Base-by-base conservation (phyloP, 2,329 filamentous ascomycete species). In the Aplosporella prunicola region DNA sequence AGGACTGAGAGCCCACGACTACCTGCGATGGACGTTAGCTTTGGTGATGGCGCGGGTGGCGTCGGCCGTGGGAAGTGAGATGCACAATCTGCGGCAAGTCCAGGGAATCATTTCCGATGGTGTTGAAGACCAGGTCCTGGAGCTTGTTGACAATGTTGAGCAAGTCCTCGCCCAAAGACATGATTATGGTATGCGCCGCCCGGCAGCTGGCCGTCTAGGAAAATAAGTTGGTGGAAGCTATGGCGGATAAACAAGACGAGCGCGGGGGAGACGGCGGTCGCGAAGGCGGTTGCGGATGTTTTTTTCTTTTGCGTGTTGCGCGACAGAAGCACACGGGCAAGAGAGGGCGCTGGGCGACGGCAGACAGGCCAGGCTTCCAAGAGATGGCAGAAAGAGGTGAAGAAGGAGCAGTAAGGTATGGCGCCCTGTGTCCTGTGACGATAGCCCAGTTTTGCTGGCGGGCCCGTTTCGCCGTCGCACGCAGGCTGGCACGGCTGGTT, bases 101-200 rank as follows among this genome's bases (percentile, higher is more conserved):
- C 44, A 98, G 75, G 36, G 89, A 96, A 64, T 98, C 91, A 69
- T 88, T 96, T 64, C 91, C 91, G 63, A 98, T 98, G 50, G 91
- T 98, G 68, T 98, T 98, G 72, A 98, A 98, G 56, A 98, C 91
- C 57, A 98, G 68, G 64, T 96, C 91, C 66, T 98, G 91, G 56
- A 98, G 74, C 72, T 93, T 93, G 72, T 98, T 98, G 68, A 98
- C 91, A 47, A 87, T 93, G 51, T 77, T 78, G 60, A 98, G 77
- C 64, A 98, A 71, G 66, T 98, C 88, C 65, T 98, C 91, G 58
- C 91, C 89, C 54, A 98, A 79, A 56, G 89, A 79, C 59, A 91
- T 83, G 91, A 96, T 98, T 35, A 27, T 26, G 14, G 28, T 11
- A 11, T 22, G 27, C 8, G 32, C 26, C 20, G 33, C 20, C 25